These are phyloP conservation scores for Diaporthe vaccinii DNA, from an alignment of 2,329 filamentous ascomycete genomes.

Conservation along the genomic window DNA sequence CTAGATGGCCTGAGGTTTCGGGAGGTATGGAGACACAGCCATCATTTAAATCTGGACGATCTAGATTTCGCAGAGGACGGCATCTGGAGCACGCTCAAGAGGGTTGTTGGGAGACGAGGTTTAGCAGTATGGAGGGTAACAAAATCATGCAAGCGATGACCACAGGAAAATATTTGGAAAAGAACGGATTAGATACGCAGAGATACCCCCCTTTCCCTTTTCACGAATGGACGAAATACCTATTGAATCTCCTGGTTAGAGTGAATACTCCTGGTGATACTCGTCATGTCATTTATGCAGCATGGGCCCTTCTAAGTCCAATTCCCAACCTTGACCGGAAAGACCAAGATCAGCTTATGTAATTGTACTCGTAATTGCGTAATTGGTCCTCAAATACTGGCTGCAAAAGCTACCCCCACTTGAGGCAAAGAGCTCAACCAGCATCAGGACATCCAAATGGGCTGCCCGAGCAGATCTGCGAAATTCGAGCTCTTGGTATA, in stretches of 20 bases:
- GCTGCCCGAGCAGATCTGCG: neutral
- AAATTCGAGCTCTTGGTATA: neutral
- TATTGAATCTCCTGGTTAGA: neutral
- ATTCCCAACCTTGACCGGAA: too few relatives aligned
- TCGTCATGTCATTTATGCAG: neutral
- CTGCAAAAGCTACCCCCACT: neutral
- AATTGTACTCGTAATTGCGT: constrained; percentile 30
- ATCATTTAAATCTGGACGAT: constrained; percentile 84
- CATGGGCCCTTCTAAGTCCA: neutral
- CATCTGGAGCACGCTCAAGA: constrained; percentile 76
- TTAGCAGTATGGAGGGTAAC: constrained; percentile 75
- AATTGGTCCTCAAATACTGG: constrained; percentile 14
- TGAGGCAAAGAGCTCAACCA: neutral
- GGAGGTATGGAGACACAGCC: constrained; percentile 76
- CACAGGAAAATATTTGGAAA: constrained; percentile 34
- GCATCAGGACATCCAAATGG: neutral
- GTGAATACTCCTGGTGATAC: neutral
- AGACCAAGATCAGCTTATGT: constrained; percentile 33
- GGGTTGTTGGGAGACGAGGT: constrained; percentile 76
- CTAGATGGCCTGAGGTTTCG: constrained; percentile 73
- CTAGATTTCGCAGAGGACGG: constrained; percentile 84
- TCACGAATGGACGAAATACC: constrained; percentile 10
- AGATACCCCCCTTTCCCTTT: constrained; percentile 38
- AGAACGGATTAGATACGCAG: constrained; percentile 28
- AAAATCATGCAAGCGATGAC: constrained; percentile 63